Conservation (phyloP, 495 filamentous ascomycete genomes). For the Glonium stellatum region DNA sequence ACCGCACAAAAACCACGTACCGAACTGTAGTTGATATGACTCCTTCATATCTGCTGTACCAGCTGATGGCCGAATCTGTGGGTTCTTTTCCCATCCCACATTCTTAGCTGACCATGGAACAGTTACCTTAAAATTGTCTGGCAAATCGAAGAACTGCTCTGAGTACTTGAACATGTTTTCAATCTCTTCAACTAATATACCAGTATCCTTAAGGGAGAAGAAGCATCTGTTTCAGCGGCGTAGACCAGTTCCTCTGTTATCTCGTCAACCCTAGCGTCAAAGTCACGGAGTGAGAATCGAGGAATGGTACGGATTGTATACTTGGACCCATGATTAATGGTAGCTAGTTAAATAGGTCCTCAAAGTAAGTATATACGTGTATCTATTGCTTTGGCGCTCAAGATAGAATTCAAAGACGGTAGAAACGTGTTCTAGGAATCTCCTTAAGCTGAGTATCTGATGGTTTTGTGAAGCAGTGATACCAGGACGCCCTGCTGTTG, state of each 20-base stretch:
- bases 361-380: too few species aligned
- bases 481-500: too few species aligned
- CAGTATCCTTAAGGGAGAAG: constrained; percentile 54
- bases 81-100: constrained; percentile 57
- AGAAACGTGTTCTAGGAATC: too few species aligned
- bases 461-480: too few species aligned
- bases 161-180: constrained; percentile 48
- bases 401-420: too few species aligned
- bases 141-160: constrained; percentile 50
- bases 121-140: constrained; percentile 45
- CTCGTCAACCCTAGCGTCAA: constrained; percentile 45
- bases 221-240: constrained; percentile 57
- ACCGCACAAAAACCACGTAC: constrained; percentile 7
- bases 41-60: constrained; percentile 57
- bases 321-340: not conserved
- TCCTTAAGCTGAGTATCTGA: too few species aligned
- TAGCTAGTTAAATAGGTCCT: too few species aligned
- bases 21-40: constrained; percentile 56
- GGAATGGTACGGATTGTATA: constrained; percentile 40
- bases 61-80: constrained; percentile 56
- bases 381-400: too few species aligned
- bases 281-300: constrained; percentile 52
- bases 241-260: constrained; percentile 49
- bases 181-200: constrained; percentile 44
- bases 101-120: constrained; percentile 49